These are phyloP conservation scores for Tricholoma saponaceum DNA, from an alignment of 768 basidiomycete species.

Conservation along the genomic window DNA sequence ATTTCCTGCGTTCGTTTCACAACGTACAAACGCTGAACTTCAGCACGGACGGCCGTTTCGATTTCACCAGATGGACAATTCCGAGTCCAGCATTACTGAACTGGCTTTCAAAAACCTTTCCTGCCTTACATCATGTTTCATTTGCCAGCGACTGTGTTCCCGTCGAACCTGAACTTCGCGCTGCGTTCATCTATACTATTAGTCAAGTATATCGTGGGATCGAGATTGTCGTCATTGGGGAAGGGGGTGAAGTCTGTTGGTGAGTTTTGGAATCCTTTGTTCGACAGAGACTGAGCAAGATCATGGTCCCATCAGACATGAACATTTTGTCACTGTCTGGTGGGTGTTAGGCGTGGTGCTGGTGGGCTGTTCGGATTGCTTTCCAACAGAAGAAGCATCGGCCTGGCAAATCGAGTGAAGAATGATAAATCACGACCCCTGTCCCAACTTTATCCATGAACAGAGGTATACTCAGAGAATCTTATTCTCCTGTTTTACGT, in stretches of 20 bases:
- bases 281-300: neutral
- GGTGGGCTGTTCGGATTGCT: no score
- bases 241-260: neutral
- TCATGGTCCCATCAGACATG: no score
- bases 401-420: no score
- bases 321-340: no score
- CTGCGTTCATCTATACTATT: constrained; percentile 5
- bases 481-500: no score
- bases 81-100: constrained; percentile 13
- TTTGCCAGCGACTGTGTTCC: constrained; percentile 15
- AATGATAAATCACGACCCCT: no score
- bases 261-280: neutral
- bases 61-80: constrained; percentile 17
- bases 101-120: constrained; percentile 17
- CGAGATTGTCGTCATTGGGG: constrained; percentile 6
- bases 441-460: no score
- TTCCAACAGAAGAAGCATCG: no score
- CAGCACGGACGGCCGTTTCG: constrained; percentile 17
- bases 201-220: constrained; percentile 8
- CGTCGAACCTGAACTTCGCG: neutral
- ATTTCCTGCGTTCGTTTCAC: neutral
- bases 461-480: no score
- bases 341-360: no score
- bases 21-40: constrained; percentile 10
- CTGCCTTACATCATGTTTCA: constrained; percentile 9